A percentile compares a stretch with the other conserved stretches of the same genome.
Evolutionary conservation across 2,329 filamentous ascomycete genomes (phyloP).

Genomic region (Colletotrichum sidae): DNA sequence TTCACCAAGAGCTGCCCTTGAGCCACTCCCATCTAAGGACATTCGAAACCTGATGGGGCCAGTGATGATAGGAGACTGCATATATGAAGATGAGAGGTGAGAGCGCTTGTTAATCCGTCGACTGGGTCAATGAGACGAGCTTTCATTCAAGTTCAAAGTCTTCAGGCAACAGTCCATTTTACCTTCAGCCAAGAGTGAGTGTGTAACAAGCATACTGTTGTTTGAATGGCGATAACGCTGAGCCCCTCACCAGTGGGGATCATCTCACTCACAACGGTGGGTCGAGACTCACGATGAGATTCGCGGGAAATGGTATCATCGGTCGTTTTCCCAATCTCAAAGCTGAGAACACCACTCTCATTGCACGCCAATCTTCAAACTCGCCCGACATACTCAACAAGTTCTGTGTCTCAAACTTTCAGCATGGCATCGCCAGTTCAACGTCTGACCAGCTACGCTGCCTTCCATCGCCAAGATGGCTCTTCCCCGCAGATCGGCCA

Average conservation of each 20-base stretch:
- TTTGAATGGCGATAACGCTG: background rate
- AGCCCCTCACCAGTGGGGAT: background rate
- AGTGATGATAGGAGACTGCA: too few species aligned
- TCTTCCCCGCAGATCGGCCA: slow-evolving; percentile 19
- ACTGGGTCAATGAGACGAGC: too few species aligned
- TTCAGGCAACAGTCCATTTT: too few species aligned
- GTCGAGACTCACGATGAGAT: slow-evolving; percentile 21
- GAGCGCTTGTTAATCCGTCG: too few species aligned
- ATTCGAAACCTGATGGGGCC: too few species aligned
- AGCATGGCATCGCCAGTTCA: background rate
- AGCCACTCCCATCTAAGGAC: too few species aligned
- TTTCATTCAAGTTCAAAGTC: too few species aligned
- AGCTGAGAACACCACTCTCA: slow-evolving; percentile 1
- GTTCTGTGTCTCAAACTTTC: background rate
- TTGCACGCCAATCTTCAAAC: background rate
- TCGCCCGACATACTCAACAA: background rate
- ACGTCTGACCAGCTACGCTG: slow-evolving; percentile 13
- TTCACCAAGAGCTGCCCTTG: too few species aligned
- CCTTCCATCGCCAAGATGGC: slow-evolving; percentile 5
- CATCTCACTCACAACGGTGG: slow-evolving; percentile 3
- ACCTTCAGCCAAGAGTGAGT: too few species aligned
- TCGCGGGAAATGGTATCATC: slow-evolving; percentile 33
- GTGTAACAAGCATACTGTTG: too few species aligned
- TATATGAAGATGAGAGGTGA: too few species aligned
- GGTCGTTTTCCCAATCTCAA: background rate